These are phyloP conservation scores for Bauhinia variegata DNA, from an alignment of 306 rosid species.

Conservation along the genomic window DNA sequence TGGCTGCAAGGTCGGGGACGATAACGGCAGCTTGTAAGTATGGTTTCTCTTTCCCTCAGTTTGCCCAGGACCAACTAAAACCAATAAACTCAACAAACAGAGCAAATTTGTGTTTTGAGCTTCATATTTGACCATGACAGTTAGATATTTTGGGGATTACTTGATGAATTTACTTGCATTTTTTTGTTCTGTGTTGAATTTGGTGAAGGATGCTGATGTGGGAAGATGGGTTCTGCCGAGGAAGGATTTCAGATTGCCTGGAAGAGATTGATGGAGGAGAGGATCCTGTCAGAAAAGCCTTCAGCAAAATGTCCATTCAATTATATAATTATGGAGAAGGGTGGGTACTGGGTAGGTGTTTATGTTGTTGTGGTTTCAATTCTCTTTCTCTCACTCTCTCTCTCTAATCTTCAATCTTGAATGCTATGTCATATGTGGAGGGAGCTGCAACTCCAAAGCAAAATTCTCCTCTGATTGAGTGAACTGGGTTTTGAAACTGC, in stretches of 20 bases:
- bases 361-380: constrained; percentile 32
- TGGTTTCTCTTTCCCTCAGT: neutral
- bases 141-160: constrained; percentile 2
- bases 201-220: constrained; percentile 96
- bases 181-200: constrained; percentile 4
- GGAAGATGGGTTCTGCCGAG: constrained; percentile 99
- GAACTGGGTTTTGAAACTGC: constrained; percentile 26
- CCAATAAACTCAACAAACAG: neutral
- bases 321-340: constrained; percentile 99
- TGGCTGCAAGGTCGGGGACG: constrained; percentile 99
- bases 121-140: too few relatives aligned
- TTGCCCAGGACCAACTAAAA: neutral
- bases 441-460: constrained; percentile 22
- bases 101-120: neutral
- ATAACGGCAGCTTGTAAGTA: constrained; percentile 91
- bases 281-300: constrained; percentile 89
- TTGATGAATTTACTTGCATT: neutral
- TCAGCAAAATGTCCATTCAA: constrained; percentile 99
- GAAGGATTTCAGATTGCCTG: constrained; percentile 70
- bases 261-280: constrained; percentile 92
- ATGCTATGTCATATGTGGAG: neutral
- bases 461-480: constrained; percentile 37
- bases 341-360: constrained; percentile 99
- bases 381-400: too few relatives aligned
- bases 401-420: constrained; percentile 12